Evolutionary conservation across 495 filamentous ascomycete species (phyloP).

Genomic region (Penicillium mononematosum): DNA sequence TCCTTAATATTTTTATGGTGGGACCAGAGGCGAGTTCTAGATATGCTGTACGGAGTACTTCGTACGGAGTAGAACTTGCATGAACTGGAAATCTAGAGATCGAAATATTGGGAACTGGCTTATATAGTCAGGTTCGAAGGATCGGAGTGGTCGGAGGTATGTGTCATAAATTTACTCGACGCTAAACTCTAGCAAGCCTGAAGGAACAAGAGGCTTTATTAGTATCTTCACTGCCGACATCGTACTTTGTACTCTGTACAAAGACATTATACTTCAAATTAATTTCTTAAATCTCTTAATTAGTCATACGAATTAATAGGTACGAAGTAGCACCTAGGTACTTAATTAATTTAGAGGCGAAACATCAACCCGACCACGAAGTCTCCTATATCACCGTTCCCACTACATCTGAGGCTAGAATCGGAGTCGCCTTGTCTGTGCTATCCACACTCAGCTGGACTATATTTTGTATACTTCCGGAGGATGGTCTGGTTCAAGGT

Average conservation of each 20-base stretch:
- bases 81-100: background rate
- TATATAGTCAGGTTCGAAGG: too few relatives aligned
- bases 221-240: background rate
- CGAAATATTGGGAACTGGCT: too few relatives aligned
- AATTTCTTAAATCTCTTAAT: background rate
- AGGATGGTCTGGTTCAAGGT: background rate
- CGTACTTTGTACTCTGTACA: background rate
- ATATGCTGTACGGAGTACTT: background rate
- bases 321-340: too few relatives aligned
- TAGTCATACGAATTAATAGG: background rate
- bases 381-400: conserved; percentile 12
- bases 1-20: conserved; percentile 3
- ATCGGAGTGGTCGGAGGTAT: too few relatives aligned
- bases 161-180: background rate
- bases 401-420: conserved; percentile 16
- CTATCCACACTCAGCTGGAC: conserved; percentile 10
- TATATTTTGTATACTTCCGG: background rate
- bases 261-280: background rate
- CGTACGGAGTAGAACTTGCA: background rate
- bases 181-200: background rate
- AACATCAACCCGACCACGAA: background rate
- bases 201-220: background rate
- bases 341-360: background rate
- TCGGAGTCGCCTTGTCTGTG: background rate
- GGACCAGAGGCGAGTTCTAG: background rate